phyloP scores from a whole-genome alignment of 1,139 yeast genomes.

The Yamadazyma mexicana region DNA sequence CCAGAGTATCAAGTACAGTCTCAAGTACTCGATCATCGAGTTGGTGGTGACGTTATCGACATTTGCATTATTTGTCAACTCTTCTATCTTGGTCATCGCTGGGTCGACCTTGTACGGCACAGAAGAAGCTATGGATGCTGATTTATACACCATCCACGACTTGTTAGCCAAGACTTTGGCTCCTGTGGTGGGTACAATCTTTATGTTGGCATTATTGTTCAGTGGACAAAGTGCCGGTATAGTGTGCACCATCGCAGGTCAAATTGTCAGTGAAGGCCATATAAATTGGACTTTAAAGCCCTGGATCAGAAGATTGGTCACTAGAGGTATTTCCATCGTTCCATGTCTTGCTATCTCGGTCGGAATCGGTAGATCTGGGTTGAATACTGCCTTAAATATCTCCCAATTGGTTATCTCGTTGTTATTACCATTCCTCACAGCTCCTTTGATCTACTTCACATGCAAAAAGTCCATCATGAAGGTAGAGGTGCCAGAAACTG shows the following conservation, averaged over 20 bases:
- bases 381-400: conserved; percentile 65
- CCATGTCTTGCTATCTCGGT: conserved; percentile 69
- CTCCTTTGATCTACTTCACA: conserved; percentile 77
- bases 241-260: conserved; percentile 84
- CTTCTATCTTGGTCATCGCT: conserved; percentile 72
- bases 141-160: conserved; percentile 69
- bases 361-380: conserved; percentile 64
- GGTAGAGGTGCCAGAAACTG: conserved; percentile 33
- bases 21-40: conserved; percentile 66
- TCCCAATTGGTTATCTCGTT: conserved; percentile 76
- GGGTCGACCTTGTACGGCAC: conserved; percentile 66
- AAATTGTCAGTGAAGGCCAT: conserved; percentile 79
- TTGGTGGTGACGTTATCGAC: conserved; percentile 63
- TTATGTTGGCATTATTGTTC: conserved; percentile 71
- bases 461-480: conserved; percentile 63
- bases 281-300: conserved; percentile 71
- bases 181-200: conserved; percentile 69
- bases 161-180: conserved; percentile 61
- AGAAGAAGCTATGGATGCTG: conserved; percentile 68
- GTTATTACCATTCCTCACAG: conserved; percentile 70
- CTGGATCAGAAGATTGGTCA: conserved; percentile 69
- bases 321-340: conserved; percentile 68
- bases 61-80: conserved; percentile 73
- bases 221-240: conserved; percentile 85
- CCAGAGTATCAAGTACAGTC: conserved; percentile 64